phyloP scores from a whole-genome alignment of 2,329 filamentous ascomycete genomes.

The Ustilaginoidea virens region DNA sequence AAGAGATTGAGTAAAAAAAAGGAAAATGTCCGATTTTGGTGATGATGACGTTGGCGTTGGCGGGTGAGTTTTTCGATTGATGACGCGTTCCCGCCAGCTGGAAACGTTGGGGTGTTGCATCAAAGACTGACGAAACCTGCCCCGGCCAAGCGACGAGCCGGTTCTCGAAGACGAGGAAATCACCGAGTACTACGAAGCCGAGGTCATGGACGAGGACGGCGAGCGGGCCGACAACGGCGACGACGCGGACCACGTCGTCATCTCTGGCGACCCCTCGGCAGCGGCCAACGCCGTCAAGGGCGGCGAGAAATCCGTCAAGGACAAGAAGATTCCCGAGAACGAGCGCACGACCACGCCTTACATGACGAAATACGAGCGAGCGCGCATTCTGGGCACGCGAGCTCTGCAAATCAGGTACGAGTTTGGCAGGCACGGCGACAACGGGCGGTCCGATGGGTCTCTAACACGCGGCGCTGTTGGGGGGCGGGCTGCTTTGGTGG shows the following conservation, averaged over 20 bases:
- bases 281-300: constrained; percentile 37
- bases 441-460: too few species aligned
- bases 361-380: constrained; percentile 98
- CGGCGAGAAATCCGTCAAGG: constrained; percentile 42
- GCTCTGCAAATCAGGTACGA: constrained; percentile 87
- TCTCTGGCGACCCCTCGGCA: constrained; percentile 47
- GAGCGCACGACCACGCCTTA: constrained; percentile 89
- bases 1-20: too few species aligned
- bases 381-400: constrained; percentile 81
- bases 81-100: too few species aligned
- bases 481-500: too few species aligned
- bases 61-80: constrained; percentile 33
- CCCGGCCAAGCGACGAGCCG: constrained; percentile 44
- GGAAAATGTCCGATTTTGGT: constrained; percentile 58
- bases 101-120: too few species aligned
- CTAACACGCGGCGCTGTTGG: too few species aligned
- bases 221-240: constrained; percentile 36
- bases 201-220: constrained; percentile 37
- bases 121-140: too few species aligned
- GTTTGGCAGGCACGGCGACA: too few species aligned
- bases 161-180: constrained; percentile 57
- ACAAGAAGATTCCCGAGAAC: constrained; percentile 84
- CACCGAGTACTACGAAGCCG: constrained; percentile 38
- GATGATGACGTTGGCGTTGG: constrained; percentile 46
- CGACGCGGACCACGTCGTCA: constrained; percentile 43